phyloP scores from a whole-genome alignment of 2,329 filamentous ascomycete genomes.

The Fusarium tricinctum region DNA sequence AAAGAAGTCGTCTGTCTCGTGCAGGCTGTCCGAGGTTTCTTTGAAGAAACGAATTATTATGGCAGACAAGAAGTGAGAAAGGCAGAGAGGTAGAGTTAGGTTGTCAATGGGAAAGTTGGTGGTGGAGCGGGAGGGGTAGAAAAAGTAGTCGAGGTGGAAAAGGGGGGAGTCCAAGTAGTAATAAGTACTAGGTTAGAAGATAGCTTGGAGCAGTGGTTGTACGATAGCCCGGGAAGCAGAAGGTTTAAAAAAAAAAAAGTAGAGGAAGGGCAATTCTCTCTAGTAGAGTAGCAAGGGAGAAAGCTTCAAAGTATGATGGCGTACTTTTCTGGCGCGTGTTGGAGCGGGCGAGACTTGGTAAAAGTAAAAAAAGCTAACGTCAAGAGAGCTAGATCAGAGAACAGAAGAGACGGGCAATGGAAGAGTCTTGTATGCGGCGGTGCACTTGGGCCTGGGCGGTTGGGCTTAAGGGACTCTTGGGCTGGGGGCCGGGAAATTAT shows the following conservation, averaged over 20 bases:
- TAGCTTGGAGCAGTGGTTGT: slow-evolving; percentile 20
- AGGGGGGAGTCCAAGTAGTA: slow-evolving; percentile 49
- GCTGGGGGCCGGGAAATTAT: slow-evolving; percentile 48
- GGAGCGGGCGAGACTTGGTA: slow-evolving; percentile 42
- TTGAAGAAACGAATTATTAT: slow-evolving; percentile 37
- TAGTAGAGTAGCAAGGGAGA: slow-evolving; percentile 36
- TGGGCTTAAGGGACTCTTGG: slow-evolving; percentile 13
- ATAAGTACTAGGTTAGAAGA: slow-evolving; percentile 35
- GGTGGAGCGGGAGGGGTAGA: slow-evolving; percentile 50
- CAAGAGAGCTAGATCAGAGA: slow-evolving; percentile 42
- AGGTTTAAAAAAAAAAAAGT: slow-evolving; percentile 39
- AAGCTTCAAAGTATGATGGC: slow-evolving; percentile 40
- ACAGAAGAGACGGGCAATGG: slow-evolving; percentile 34
- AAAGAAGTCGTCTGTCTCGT: slow-evolving; percentile 26
- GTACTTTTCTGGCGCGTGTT: slow-evolving; percentile 31
- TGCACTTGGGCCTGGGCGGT: slow-evolving; percentile 23
- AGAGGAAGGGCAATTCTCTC: slow-evolving; percentile 40
- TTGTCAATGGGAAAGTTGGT: slow-evolving; percentile 47
- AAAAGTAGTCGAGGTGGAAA: slow-evolving; percentile 43
- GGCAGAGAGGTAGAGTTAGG: slow-evolving; percentile 45
- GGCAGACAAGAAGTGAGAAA: slow-evolving; percentile 39
- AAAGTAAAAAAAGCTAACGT: slow-evolving; percentile 36
- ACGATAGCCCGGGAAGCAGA: slow-evolving; percentile 24
- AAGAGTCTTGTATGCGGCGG: slow-evolving; percentile 43
- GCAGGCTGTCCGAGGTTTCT: slow-evolving; percentile 21